Base-by-base conservation (phyloP, 1,284 basidiomycete genomes). In the Xanthoconium separans region DNA sequence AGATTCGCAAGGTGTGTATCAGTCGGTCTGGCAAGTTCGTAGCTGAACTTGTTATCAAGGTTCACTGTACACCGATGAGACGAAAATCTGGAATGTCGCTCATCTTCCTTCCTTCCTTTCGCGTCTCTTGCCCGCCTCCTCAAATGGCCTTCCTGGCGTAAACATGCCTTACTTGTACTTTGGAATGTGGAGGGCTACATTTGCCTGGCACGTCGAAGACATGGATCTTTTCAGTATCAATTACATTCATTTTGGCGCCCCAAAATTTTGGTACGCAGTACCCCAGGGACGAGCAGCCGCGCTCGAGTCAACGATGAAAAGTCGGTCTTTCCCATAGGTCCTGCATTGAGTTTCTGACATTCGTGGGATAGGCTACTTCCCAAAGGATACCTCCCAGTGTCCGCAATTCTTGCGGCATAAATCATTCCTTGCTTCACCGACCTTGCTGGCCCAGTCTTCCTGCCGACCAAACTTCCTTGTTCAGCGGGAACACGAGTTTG, bases 141-240 rank as follows among this genome's bases (percentile, higher is more conserved):
- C 80, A 22, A 81, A 91, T 48, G 84, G 83, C 52, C 77, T 99
- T 27, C 95, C 95, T 0, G 96, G 96, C 29, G 96, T 99, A 49
- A 99, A 98, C 66, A 91, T 94, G 2, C 96, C 96, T 0, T 99
- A 99, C 70, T 82, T 99, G 5, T 99, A 99, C 73, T 98, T 97
- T 72, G 96, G 96, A 60, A 98, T 98, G 94, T 99, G 96, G 96
- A 81, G 94, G 50, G 96, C 97, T 15, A 95, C 94, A 0, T 97
- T 99, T 72, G 94, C 96, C 0, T 99, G 97, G 97, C 96, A 99
- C 64, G 96, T 99, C 45, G 96, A 99, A 67, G 87, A 94, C 70
- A 94, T 94, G 92, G 96, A 98, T 69, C 80, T 99, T 4, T 97
- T 96, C 74, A 96, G 93, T 52, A 99, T 99, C 77, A 99, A 98